phyloP scores from a whole-genome alignment of 2,329 filamentous ascomycete species.

The Acrocalymma vagum region DNA sequence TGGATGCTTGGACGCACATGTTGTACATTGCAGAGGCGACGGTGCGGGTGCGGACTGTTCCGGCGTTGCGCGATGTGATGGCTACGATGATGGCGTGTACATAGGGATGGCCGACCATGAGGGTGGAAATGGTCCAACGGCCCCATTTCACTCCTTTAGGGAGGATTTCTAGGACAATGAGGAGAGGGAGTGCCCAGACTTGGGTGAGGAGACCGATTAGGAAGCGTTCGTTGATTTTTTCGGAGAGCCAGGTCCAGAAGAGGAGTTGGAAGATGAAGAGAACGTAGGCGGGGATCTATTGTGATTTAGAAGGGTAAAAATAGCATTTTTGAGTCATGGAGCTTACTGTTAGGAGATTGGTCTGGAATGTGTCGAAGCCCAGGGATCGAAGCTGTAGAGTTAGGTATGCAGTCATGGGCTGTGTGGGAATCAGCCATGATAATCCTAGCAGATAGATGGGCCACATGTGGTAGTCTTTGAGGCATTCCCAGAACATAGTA shows the following conservation, averaged over 20 bases:
- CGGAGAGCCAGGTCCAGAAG: conserved; percentile 59
- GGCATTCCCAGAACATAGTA: conserved; percentile 58
- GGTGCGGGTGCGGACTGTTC: conserved; percentile 53
- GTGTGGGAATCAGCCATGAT: conserved; percentile 43
- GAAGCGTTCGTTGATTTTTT: conserved; percentile 61
- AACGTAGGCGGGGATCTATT: conserved; percentile 54
- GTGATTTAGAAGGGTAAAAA: neutral
- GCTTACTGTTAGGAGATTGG: conserved; percentile 46
- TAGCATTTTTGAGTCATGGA: neutral
- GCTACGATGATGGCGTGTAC: conserved; percentile 55
- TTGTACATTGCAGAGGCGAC: conserved; percentile 55
- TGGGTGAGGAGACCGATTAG: conserved; percentile 53
- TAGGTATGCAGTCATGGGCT: conserved; percentile 42
- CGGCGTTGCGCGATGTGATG: conserved; percentile 52
- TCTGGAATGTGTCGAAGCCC: conserved; percentile 48
- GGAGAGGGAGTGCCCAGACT: conserved; percentile 49
- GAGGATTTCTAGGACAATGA: conserved; percentile 47
- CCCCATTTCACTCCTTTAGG: conserved; percentile 43
- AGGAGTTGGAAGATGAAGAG: conserved; percentile 60
- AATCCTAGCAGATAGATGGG: conserved; percentile 49
- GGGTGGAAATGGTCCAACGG: conserved; percentile 47
- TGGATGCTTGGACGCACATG: conserved; percentile 44
- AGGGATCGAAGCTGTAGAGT: conserved; percentile 44
- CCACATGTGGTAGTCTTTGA: conserved; percentile 66
- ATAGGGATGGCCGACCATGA: conserved; percentile 54